Percentiles rank a stretch among this genome's conserved stretches.
These are phyloP conservation scores for Parmales sp. DNA, from an alignment of 108 stramenopile genomes.

Conservation along the genomic window DNA sequence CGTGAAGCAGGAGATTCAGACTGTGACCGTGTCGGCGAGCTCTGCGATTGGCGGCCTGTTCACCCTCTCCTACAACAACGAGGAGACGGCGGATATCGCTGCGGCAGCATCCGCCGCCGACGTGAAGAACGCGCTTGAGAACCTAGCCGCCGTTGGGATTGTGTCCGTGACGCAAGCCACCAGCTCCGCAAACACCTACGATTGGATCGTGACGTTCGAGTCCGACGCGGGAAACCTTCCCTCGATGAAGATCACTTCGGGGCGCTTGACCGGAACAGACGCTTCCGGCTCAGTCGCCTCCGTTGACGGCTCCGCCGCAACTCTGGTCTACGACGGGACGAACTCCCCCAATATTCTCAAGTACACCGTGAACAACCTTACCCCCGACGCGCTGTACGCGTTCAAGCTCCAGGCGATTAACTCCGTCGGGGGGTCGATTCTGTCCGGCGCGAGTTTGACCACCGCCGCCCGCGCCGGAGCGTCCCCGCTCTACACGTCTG, in stretches of 20 bases:
- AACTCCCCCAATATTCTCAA: constrained; percentile 27
- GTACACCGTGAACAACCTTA: constrained; percentile 37
- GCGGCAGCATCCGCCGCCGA: constrained; percentile 27
- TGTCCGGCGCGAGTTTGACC: constrained; percentile 45
- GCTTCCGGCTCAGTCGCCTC: constrained; percentile 36
- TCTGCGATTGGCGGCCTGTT: constrained; percentile 40
- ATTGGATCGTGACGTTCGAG: constrained; percentile 59
- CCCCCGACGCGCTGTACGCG: constrained; percentile 50
- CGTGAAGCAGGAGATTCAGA: constrained; percentile 57
- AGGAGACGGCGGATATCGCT: constrained; percentile 38
- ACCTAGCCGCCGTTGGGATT: constrained; percentile 47
- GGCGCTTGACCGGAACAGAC: constrained; percentile 29
- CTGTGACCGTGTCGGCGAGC: constrained; percentile 17
- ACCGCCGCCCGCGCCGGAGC: constrained; percentile 62
- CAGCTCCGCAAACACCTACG: constrained; percentile 13
- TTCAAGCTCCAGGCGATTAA: constrained; percentile 70
- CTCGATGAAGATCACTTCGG: constrained; percentile 47
- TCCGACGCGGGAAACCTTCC: constrained; percentile 63
- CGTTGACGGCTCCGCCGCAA: constrained; percentile 47
- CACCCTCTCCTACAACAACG: constrained; percentile 44
- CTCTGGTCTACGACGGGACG: constrained; percentile 58
- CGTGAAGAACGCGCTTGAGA: constrained; percentile 44
- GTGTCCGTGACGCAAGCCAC: constrained; percentile 40
- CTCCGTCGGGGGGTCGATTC: constrained; percentile 51
- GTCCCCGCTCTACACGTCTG: constrained; percentile 50